These are phyloP conservation scores for Coniochaeta hoffmannii DNA, from an alignment of 2,329 filamentous ascomycete species.

Conservation along the genomic window DNA sequence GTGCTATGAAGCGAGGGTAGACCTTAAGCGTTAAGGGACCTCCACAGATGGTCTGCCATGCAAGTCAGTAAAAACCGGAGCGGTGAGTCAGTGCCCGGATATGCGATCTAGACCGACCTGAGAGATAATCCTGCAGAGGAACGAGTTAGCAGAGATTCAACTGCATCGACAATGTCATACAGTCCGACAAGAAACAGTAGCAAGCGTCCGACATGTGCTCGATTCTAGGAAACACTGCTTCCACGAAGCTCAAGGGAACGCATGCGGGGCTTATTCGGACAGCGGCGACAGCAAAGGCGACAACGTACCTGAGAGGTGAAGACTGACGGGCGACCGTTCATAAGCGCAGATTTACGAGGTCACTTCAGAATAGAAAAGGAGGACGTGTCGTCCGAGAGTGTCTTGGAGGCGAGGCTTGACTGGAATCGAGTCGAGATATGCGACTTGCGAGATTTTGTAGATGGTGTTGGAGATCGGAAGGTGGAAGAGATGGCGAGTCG, in stretches of 20 bases:
- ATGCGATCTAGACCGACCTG: constrained; percentile 45
- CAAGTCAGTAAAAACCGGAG: constrained; percentile 27
- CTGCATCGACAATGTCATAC: background rate
- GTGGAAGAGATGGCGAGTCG: background rate
- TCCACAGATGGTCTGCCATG: constrained; percentile 46
- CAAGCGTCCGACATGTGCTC: constrained; percentile 2
- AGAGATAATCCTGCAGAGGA: constrained; percentile 62
- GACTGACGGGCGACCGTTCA: constrained; percentile 77
- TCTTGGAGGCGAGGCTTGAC: background rate
- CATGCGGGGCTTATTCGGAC: constrained; percentile 7
- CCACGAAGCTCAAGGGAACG: background rate
- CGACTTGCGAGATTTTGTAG: constrained; percentile 1
- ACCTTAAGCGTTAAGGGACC: constrained; percentile 40
- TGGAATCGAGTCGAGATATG: background rate
- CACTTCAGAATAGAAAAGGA: constrained; percentile 17
- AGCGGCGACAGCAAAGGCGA: background rate
- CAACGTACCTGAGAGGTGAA: constrained; percentile 77
- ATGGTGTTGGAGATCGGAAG: background rate
- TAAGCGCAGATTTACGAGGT: constrained; percentile 56
- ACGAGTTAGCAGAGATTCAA: constrained; percentile 31
- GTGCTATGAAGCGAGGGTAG: constrained; percentile 17
- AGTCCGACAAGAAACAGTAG: constrained; percentile 6
- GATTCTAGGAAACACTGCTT: background rate
- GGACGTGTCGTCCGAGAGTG: constrained; percentile 3
- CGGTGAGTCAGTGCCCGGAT: constrained; percentile 32